A percentile compares a stretch with the other conserved stretches of the same genome.
These are phyloP conservation scores for Aschersonia sp. DNA, from an alignment of 2,329 filamentous ascomycete species.

Conservation along the genomic window DNA sequence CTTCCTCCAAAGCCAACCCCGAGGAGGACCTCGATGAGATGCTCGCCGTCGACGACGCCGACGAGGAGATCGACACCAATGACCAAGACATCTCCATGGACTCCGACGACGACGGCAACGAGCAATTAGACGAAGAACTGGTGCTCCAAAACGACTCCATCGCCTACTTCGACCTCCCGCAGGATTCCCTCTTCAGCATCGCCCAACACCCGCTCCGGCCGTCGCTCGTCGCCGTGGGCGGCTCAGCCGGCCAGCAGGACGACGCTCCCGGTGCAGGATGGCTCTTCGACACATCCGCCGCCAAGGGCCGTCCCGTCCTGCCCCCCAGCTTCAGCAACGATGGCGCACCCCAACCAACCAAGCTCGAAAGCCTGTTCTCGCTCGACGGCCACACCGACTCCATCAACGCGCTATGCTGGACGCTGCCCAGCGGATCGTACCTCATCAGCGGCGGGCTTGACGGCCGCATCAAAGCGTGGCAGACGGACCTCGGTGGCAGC, in stretches of 20 bases:
- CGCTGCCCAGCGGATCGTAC: constrained; percentile 68
- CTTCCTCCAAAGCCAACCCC: constrained; percentile 11
- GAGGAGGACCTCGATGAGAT: constrained; percentile 7
- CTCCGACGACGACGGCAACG: constrained; percentile 19
- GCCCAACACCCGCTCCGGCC: constrained; percentile 76
- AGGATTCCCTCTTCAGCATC: constrained; percentile 87
- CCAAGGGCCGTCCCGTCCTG: constrained; percentile 51
- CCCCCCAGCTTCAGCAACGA: constrained; percentile 56
- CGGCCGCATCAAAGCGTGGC: constrained; percentile 63
- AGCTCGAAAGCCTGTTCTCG: constrained; percentile 52
- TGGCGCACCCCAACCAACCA: constrained; percentile 23
- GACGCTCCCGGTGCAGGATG: constrained; percentile 65
- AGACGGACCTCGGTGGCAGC: constrained; percentile 32
- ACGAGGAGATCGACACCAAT: constrained; percentile 34
- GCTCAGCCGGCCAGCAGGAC: constrained; percentile 45
- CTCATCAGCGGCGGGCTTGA: constrained; percentile 81
- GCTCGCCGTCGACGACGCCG: constrained; percentile 5
- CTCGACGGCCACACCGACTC: constrained; percentile 88
- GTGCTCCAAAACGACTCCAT: constrained; percentile 80
- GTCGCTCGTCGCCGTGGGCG: constrained; percentile 74
- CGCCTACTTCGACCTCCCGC: constrained; percentile 83
- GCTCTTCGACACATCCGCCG: constrained; percentile 62
- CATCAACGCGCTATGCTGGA: constrained; percentile 77
- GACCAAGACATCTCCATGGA: constrained; percentile 58
- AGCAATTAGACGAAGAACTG: constrained; percentile 44